A percentile compares a stretch with the other conserved stretches of the same genome.
phyloP scores from a whole-genome alignment of 2,329 filamentous ascomycete genomes.

The Penicillium italicum region DNA sequence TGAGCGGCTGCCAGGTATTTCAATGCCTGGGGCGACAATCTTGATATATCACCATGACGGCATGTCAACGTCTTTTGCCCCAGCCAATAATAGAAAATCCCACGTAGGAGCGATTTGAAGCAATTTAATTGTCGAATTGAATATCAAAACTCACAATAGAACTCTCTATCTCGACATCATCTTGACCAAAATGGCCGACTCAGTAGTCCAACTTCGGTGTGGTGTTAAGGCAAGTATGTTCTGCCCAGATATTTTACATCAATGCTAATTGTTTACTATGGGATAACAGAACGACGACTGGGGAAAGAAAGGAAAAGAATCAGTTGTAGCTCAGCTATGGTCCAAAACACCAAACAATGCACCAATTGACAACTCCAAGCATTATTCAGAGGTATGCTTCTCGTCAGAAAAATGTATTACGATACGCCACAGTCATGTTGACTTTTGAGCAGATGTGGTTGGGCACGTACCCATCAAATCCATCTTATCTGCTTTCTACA shows the following conservation, averaged over 20 bases:
- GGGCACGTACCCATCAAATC: slow-evolving; percentile 69
- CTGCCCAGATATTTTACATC: neutral
- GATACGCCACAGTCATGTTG: neutral
- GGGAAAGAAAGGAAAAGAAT: slow-evolving; percentile 65
- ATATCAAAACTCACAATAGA: neutral
- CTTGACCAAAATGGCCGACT: slow-evolving; percentile 43
- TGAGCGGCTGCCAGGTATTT: neutral
- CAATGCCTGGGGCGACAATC: neutral
- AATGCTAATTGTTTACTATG: neutral
- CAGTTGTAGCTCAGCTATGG: slow-evolving; percentile 63
- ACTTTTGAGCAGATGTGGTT: slow-evolving; percentile 61
- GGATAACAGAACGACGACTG: slow-evolving; percentile 59
- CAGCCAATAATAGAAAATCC: neutral
- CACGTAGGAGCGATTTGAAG: neutral
- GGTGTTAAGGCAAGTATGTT: slow-evolving; percentile 46
- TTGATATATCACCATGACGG: slow-evolving; percentile 10
- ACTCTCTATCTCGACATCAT: neutral
- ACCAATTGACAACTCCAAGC: slow-evolving; percentile 62
- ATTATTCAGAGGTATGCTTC: slow-evolving; percentile 57
- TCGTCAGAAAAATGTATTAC: neutral
- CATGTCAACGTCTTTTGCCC: neutral
- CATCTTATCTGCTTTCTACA: slow-evolving; percentile 60
- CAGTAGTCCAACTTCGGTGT: slow-evolving; percentile 54
- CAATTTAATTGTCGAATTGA: neutral
- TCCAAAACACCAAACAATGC: slow-evolving; percentile 60